These are phyloP conservation scores for Excoecaria agallocha DNA, from an alignment of 345 rosid genomes.

Conservation along the genomic window DNA sequence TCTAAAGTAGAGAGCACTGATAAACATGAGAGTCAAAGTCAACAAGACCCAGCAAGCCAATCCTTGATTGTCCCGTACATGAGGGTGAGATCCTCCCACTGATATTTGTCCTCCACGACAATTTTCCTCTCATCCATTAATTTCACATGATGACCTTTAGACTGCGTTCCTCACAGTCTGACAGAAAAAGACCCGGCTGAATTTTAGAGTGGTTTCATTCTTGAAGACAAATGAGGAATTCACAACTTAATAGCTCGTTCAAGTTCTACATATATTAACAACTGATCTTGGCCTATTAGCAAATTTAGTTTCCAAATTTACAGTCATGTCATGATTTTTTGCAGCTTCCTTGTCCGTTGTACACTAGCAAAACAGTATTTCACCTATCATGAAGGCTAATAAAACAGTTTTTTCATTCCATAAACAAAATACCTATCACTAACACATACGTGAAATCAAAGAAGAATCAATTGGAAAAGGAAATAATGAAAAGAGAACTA, in stretches of 20 bases:
- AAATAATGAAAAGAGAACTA: background rate
- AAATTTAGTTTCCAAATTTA: too few species aligned
- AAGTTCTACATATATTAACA: background rate
- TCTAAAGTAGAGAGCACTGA: background rate
- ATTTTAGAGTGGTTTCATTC: background rate
- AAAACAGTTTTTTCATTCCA: background rate
- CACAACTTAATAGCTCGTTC: background rate
- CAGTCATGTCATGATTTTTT: too few species aligned
- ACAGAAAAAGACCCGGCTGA: too few species aligned
- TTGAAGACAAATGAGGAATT: background rate
- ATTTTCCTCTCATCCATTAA: background rate
- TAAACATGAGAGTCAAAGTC: background rate
- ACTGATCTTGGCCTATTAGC: too few species aligned
- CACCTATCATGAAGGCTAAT: background rate
- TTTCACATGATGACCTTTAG: background rate
- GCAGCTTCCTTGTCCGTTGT: background rate
- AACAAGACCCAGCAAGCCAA: background rate
- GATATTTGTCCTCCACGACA: background rate
- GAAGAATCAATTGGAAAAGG: background rate
- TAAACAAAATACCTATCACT: background rate
- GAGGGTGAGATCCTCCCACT: background rate
- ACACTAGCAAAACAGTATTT: background rate
- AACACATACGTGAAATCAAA: background rate
- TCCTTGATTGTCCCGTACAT: background rate
- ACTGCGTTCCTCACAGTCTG: background rate